Conservation (phyloP, 805 yeast genomes). For the Nematodospora valgi region DNA sequence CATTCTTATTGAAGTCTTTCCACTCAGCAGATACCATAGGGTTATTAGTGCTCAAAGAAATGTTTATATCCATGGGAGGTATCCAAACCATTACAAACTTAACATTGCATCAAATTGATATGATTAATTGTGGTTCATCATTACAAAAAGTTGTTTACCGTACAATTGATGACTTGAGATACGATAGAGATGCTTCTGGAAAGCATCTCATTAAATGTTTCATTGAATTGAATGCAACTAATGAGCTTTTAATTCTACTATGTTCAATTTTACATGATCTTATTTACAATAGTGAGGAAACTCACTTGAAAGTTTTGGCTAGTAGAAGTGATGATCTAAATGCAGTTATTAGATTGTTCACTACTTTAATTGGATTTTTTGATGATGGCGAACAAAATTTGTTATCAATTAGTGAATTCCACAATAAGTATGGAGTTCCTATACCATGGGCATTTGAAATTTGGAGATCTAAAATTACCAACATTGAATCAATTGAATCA, state of each 20-base stretch:
- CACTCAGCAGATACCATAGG: conserved; percentile 58
- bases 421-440: conserved; percentile 42
- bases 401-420: conserved; percentile 39
- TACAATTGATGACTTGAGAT: conserved; percentile 60
- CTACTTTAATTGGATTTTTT: conserved; percentile 55
- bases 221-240: conserved; percentile 39
- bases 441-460: conserved; percentile 70
- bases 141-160: conserved; percentile 52
- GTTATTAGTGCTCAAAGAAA: conserved; percentile 61
- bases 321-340: conserved; percentile 69
- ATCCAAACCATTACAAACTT: conserved; percentile 66
- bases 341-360: conserved; percentile 62
- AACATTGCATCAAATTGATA: conserved; percentile 59
- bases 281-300: conserved; percentile 27
- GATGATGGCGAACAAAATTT: conserved; percentile 32
- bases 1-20: conserved; percentile 59
- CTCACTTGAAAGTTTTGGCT: conserved; percentile 69
- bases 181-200: conserved; percentile 45
- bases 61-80: conserved; percentile 75
- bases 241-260: conserved; percentile 66
- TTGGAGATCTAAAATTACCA: conserved; percentile 57
- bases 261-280: conserved; percentile 45
- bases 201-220: conserved; percentile 46
- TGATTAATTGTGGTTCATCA: conserved; percentile 62
- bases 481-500: conserved; percentile 11